Evolutionary conservation across 768 basidiomycete species (phyloP).

Genomic region (Psilocybe sp.): DNA sequence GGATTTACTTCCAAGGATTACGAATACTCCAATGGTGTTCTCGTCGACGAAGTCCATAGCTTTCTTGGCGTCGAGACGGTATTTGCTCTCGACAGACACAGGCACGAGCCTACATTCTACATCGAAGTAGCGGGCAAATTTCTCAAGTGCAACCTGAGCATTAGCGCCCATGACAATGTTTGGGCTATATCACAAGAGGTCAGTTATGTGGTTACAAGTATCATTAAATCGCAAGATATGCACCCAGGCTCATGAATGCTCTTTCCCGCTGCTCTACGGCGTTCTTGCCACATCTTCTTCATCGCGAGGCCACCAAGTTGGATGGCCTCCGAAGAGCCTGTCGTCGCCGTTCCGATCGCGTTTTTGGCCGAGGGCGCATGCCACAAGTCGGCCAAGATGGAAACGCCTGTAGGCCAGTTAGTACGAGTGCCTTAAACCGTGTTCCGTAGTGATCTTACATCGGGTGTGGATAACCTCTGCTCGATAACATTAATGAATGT

Average conservation of each 20-base stretch:
- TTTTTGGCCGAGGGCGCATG: constrained; percentile 60
- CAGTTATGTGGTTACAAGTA: neutral
- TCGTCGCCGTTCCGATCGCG: constrained; percentile 70
- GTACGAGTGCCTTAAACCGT: neutral
- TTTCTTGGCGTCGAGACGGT: constrained; percentile 57
- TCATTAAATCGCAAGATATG: constrained; percentile 4
- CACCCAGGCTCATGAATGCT: constrained; percentile 78
- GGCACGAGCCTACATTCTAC: constrained; percentile 60
- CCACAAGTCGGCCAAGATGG: constrained; percentile 62
- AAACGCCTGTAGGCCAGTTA: constrained; percentile 31
- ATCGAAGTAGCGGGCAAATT: constrained; percentile 71
- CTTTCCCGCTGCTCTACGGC: constrained; percentile 61
- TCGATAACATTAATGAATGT: neutral
- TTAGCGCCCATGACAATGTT: constrained; percentile 71
- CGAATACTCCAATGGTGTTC: constrained; percentile 70
- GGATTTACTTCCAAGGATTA: constrained; percentile 41
- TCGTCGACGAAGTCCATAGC: constrained; percentile 69
- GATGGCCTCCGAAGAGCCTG: constrained; percentile 69
- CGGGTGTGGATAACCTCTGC: constrained; percentile 52
- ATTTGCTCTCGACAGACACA: constrained; percentile 47
- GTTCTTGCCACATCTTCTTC: constrained; percentile 70
- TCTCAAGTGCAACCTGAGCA: constrained; percentile 70
- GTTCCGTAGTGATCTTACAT: constrained; percentile 26
- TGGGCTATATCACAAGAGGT: constrained; percentile 34
- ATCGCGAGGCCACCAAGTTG: constrained; percentile 75